Evolutionary conservation across 2,329 filamentous ascomycete genomes (phyloP).

Genomic region (Magnaporthales sp.): DNA sequence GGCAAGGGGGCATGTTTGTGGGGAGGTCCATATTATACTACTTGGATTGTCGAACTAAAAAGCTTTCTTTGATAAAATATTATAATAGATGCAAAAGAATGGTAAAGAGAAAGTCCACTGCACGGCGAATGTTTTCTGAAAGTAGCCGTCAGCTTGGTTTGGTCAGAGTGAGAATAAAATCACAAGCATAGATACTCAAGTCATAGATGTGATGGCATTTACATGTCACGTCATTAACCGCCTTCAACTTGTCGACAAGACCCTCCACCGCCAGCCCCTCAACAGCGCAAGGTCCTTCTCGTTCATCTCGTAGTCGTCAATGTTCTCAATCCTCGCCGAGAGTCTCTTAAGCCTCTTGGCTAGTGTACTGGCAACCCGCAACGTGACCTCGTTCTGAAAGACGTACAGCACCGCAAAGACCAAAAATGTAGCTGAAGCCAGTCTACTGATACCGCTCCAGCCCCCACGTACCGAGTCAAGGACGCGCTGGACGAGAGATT

Average conservation of each 20-base stretch:
- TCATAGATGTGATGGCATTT: background rate
- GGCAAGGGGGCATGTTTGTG: no score
- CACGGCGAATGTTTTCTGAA: no score
- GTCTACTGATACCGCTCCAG: constrained; percentile 22
- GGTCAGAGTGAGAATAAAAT: background rate
- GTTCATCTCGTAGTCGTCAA: constrained; percentile 33
- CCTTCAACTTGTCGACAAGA: constrained; percentile 33
- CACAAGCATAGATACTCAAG: background rate
- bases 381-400: constrained; percentile 48
- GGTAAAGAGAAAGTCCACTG: no score
- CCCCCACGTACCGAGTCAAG: constrained; percentile 31
- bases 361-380: constrained; percentile 44
- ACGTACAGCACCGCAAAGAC: constrained; percentile 49
- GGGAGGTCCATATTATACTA: no score
- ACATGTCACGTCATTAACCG: background rate
- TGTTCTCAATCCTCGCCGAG: constrained; percentile 33
- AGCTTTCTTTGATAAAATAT: no score
- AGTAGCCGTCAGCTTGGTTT: no score
- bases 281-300: constrained; percentile 41
- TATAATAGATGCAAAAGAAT: no score
- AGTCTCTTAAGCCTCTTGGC: constrained; percentile 40
- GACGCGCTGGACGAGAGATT: constrained; percentile 40
- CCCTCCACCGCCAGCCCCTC: constrained; percentile 48
- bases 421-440: constrained; percentile 43
- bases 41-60: no score